phyloP scores from a whole-genome alignment of 2,329 filamentous ascomycete species.

The Colletotrichum melonis region DNA sequence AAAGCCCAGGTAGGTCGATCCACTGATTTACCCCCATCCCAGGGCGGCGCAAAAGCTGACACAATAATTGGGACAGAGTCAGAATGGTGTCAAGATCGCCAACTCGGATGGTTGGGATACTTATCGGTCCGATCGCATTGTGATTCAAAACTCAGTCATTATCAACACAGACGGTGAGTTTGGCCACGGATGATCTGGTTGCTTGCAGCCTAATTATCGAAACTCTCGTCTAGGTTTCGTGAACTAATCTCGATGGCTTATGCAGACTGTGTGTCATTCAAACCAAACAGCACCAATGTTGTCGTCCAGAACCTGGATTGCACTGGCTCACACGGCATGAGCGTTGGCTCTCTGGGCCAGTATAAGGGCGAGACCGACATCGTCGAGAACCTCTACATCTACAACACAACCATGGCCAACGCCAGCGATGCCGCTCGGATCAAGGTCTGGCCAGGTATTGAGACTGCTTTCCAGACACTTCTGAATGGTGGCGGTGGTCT shows the following conservation, averaged over 20 bases:
- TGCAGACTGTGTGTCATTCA: conserved; percentile 75
- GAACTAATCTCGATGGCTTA: not conserved
- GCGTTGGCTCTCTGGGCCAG: conserved; percentile 78
- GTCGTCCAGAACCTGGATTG: conserved; percentile 75
- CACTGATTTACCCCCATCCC: conserved; percentile 45
- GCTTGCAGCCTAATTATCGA: not conserved
- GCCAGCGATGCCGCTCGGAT: conserved; percentile 75
- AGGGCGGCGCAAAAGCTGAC: not conserved
- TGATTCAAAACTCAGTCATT: conserved; percentile 74
- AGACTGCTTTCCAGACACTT: conserved; percentile 63
- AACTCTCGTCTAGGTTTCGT: not conserved
- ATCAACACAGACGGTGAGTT: conserved; percentile 67
- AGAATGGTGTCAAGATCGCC: conserved; percentile 71
- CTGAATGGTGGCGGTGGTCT: conserved; percentile 71
- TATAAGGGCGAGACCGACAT: conserved; percentile 73
- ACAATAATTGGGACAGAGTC: conserved; percentile 47
- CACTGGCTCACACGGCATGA: conserved; percentile 78
- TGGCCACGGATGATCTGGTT: no score
- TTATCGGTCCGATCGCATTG: conserved; percentile 70
- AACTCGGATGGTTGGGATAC: conserved; percentile 65
- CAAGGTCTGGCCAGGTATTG: conserved; percentile 72
- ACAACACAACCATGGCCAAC: conserved; percentile 69
- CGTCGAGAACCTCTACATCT: conserved; percentile 74
- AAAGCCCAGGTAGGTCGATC: conserved; percentile 36
- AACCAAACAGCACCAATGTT: conserved; percentile 77